phyloP scores from a whole-genome alignment of 345 rosid genomes.

The Brassica juncea region DNA sequence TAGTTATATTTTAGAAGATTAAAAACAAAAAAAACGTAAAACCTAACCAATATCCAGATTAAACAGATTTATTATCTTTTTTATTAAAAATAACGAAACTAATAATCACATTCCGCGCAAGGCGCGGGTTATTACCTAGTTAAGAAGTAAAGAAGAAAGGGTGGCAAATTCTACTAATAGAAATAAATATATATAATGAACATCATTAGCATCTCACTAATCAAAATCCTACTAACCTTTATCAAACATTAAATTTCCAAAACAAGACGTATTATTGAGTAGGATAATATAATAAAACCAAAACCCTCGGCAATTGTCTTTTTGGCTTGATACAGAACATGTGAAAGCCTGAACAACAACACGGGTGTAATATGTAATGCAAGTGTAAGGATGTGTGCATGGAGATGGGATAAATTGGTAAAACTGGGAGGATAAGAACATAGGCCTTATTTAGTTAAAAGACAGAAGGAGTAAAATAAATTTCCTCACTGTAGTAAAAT shows the following conservation, averaged over 20 bases:
- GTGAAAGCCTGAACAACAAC: constrained; percentile 36
- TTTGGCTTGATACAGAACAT: constrained; percentile 38
- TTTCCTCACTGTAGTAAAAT: constrained; percentile 28
- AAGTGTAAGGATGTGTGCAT: constrained; percentile 12
- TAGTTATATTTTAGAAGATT: no score
- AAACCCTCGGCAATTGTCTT: constrained; percentile 32
- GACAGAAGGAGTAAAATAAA: constrained; percentile 35
- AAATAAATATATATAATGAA: constrained; percentile 16
- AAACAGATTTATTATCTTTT: no score
- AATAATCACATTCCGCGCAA: no score
- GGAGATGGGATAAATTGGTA: constrained; percentile 32
- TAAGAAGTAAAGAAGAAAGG: constrained; percentile 11
- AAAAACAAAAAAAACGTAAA: no score
- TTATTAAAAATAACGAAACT: no score
- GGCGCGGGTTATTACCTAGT: no score
- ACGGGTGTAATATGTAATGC: constrained; percentile 2
- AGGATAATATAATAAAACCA: constrained; percentile 31
- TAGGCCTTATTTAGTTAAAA: constrained; percentile 38
- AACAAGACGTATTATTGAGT: constrained; percentile 17
- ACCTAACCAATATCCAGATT: no score
- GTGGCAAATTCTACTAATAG: constrained; percentile 35
- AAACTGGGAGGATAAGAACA: constrained; percentile 35
- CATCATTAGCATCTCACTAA: constrained; percentile 30
- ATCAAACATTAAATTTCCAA: constrained; percentile 12
- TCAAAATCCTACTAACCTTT: constrained; percentile 12